Evolutionary conservation across 805 yeast species (phyloP), one percentile per base, ranked within the genome.

Genomic region (Lipomyces yamadae): DNA sequence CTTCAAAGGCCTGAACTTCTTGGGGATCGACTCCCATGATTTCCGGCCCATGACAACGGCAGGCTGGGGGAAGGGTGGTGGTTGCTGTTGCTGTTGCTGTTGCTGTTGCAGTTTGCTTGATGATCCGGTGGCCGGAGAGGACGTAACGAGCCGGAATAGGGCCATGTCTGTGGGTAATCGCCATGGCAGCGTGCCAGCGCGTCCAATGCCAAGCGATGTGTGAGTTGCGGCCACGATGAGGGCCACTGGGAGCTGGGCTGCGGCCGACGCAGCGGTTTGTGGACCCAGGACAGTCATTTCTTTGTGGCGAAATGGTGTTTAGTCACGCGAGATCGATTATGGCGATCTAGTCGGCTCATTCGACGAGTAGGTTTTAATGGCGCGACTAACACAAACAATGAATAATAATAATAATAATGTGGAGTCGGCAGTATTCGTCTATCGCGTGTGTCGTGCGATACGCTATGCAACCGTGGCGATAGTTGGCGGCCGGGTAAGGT

Each of bases 21-120:
- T 68, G 0, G 99, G 98, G 39, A 95, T 93, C 6, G 97, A 90
- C 39, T 92, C 95, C 97, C 98, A 95, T 1, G 98, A 94, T 75
- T 88, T 90, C 66, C 98, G 83, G 13, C 99, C 99, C 99, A 95
- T 95, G 2, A 95, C 83, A 13, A 95, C 98, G 0, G 91, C 96
- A 75, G 92, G 91, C 62, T 35, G 57, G 11, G 33, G 33, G 2
- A 18, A 78, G 79, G 79, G 77, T 2, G 75, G 76, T 2, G 69
- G 63, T 34, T 24, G 24, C 24, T 1, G 24, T 24, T 24, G 24
- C 24, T 24, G 63, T 34, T 24, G 24, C 24, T 1, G 24, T 24
- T 24, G 24, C 24, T 24, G 24, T 1, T 24, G 24, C 1, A 1
- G 24, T 24, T 24, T 1, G 24, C 24, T 24, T 24, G 24, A 24